These are phyloP conservation scores for Arthrobotrys iridis DNA, from an alignment of 2,329 filamentous ascomycete genomes.

Conservation along the genomic window DNA sequence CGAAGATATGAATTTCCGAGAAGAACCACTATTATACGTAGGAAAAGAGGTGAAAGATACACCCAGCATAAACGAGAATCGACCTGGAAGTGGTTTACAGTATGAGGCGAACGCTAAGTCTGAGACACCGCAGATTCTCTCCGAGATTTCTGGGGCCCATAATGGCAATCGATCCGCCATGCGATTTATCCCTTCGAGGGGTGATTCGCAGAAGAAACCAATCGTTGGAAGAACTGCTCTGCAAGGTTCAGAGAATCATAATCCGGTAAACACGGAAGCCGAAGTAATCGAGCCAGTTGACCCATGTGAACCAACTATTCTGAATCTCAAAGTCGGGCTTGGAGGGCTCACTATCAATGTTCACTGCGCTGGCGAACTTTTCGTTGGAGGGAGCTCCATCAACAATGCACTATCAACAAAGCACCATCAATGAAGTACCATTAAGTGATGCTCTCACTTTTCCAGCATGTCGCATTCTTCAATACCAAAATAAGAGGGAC, in stretches of 20 bases:
- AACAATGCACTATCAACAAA: too few relatives aligned
- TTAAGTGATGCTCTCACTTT: too few relatives aligned
- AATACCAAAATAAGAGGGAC: too few relatives aligned
- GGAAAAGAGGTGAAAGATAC: background rate
- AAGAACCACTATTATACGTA: background rate
- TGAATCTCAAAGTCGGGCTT: background rate
- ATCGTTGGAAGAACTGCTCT: background rate
- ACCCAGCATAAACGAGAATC: background rate
- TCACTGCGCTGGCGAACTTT: background rate
- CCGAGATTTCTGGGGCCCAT: background rate
- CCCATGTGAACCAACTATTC: background rate
- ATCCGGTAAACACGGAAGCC: background rate
- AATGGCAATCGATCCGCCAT: background rate
- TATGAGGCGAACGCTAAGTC: background rate
- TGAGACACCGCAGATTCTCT: background rate
- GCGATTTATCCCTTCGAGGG: background rate
- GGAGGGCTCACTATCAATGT: conserved; percentile 28
- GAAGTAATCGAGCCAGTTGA: background rate
- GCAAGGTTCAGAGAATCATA: background rate
- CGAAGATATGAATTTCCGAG: conserved; percentile 26
- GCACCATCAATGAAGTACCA: too few relatives aligned
- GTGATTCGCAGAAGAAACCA: background rate
- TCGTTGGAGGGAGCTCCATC: background rate
- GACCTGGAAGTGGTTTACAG: background rate
- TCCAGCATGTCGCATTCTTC: too few relatives aligned